Percentiles rank a stretch among this genome's conserved stretches.
phyloP scores from a whole-genome alignment of 1,139 yeast species.

The Schizosaccharomyces versatilis region DNA sequence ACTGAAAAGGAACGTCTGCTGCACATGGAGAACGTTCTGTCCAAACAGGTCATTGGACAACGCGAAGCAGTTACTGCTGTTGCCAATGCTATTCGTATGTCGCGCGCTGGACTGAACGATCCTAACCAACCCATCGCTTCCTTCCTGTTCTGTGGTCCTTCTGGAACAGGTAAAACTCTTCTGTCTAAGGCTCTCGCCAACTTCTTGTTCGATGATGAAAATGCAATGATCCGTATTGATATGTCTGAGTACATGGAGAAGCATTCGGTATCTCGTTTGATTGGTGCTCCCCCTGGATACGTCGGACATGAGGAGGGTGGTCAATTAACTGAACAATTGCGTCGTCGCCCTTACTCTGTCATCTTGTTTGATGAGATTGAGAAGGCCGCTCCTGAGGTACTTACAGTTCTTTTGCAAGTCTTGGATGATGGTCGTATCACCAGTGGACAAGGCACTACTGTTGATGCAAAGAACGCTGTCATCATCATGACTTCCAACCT shows the following conservation, averaged over 20 bases:
- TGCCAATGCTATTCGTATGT: constrained; percentile 75
- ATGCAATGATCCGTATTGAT: constrained; percentile 89
- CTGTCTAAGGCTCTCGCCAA: constrained; percentile 91
- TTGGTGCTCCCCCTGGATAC: constrained; percentile 97
- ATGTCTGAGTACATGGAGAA: constrained; percentile 92
- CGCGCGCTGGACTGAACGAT: constrained; percentile 87
- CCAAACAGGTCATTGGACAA: constrained; percentile 82
- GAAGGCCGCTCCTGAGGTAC: constrained; percentile 96
- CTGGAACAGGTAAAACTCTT: constrained; percentile 97
- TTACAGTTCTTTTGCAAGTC: constrained; percentile 73
- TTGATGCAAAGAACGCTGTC: constrained; percentile 79
- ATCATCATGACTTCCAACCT: constrained; percentile 92
- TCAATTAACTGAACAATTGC: constrained; percentile 70
- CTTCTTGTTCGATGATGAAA: constrained; percentile 83
- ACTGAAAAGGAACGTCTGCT: constrained; percentile 86
- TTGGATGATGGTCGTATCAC: constrained; percentile 93
- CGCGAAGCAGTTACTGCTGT: constrained; percentile 91
- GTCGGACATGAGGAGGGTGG: constrained; percentile 98
- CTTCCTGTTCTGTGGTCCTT: constrained; percentile 78
- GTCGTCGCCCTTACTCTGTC: constrained; percentile 86
- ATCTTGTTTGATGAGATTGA: constrained; percentile 89
- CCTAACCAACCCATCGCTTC: constrained; percentile 84
- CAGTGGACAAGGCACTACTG: constrained; percentile 78
- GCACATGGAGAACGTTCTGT: constrained; percentile 74
- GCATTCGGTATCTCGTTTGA: constrained; percentile 78